Evolutionary conservation across 1,139 yeast species (phyloP), one percentile per base, ranked within the genome.

Genomic region (Hemisphaericaspora xylofermentans): DNA sequence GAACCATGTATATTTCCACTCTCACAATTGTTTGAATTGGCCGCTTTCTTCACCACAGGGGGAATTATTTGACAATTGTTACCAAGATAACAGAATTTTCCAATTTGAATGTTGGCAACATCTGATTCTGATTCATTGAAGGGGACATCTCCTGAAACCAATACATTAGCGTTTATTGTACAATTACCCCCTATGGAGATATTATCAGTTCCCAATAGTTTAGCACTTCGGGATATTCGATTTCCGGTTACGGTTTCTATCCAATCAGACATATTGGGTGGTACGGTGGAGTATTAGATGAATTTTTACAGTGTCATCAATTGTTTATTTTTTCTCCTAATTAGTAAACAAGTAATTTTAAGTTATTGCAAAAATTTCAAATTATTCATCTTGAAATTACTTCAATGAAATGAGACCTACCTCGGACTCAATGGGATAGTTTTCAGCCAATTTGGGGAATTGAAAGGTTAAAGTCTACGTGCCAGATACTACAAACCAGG

Each of bases 181-280:
- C 64, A 54, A 43, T 66, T 59, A 1, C 70, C 71, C 35, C 56
- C 59, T 39, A 70, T 58, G 28, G 52, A 49, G 15, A 70, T 60
- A 16, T 50, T 47, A 5, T 58, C 51, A 1, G 63, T 44, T 5
- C 65, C 65, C 2, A 47, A 37, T 15, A 69, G 53, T 10, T 35
- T 48, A 1, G 84, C 77, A n/a, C 58, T 51, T 29, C 66, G 64
- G 21, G 84, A 72, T 26, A 84, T 78, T 29, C 83, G 64, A 53
- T 78, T 82, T 1, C 88, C 87, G 3, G 78, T 60, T 5, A 63
- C 47, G 0, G 81, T 76, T 47, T 72, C 78, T 13, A 72, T 61
- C 74, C 72, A 71, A 13, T 52, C 57, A 37, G 44, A 32, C 47
- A 46, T 47, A 14, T 15, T 26, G 27, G 6, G 6, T 24, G 12